Evolutionary conservation across 768 basidiomycete species (phyloP).

Genomic region (Boletus sp.): DNA sequence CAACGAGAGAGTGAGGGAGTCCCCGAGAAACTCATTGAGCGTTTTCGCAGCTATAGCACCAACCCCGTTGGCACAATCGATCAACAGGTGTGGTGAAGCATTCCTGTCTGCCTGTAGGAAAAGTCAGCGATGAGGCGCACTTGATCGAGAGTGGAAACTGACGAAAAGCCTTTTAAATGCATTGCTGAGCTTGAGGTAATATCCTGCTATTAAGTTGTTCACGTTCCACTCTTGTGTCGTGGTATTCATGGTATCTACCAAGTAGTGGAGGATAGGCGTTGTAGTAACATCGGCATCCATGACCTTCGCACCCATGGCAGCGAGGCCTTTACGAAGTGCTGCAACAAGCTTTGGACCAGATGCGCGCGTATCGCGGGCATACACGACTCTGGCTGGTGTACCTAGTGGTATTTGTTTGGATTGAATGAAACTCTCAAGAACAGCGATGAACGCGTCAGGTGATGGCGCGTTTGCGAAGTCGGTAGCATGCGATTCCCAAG

Average conservation of each 20-base stretch:
- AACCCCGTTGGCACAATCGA: constrained; percentile 99
- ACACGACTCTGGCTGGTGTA: constrained; percentile 79
- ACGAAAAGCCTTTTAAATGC: constrained; percentile 90
- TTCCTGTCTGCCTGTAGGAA: constrained; percentile 52
- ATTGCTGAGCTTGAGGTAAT: constrained; percentile 72
- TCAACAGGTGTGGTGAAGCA: constrained; percentile 56
- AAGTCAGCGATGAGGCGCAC: constrained; percentile 4
- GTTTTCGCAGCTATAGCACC: constrained; percentile 70
- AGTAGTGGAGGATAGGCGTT: constrained; percentile 93
- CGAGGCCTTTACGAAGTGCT: constrained; percentile 80
- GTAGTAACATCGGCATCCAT: constrained; percentile 84
- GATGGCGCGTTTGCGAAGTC: constrained; percentile 77
- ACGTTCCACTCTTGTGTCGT: constrained; percentile 78
- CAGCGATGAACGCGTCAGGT: constrained; percentile 66
- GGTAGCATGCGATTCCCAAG: constrained; percentile 92
- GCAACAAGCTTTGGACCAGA: constrained; percentile 74
- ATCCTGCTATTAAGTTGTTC: constrained; percentile 75
- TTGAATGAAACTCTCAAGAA: constrained; percentile 59
- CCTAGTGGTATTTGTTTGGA: constrained; percentile 71
- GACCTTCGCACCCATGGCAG: constrained; percentile 61
- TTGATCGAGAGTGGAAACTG: constrained; percentile 31
- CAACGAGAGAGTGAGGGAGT: constrained; percentile 58
- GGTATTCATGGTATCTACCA: constrained; percentile 87
- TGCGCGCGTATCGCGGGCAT: constrained; percentile 90
- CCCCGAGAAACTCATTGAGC: constrained; percentile 57